These are phyloP conservation scores for Trapa incisa DNA, from an alignment of 345 rosid species.

Conservation along the genomic window DNA sequence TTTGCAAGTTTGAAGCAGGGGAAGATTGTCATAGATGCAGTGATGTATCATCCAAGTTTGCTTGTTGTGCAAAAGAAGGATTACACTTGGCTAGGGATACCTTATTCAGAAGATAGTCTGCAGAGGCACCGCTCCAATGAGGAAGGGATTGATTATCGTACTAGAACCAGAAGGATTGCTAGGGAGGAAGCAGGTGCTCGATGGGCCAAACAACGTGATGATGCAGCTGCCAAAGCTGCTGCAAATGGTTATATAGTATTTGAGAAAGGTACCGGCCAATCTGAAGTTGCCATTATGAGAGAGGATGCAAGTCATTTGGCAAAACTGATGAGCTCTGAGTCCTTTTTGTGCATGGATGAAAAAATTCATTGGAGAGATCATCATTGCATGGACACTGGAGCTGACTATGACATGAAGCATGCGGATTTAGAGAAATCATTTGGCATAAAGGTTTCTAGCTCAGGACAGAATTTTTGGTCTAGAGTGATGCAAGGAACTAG, in stretches of 20 bases:
- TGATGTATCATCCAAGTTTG: constrained; percentile 56
- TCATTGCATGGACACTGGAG: constrained; percentile 67
- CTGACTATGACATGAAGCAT: constrained; percentile 71
- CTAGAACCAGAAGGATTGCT: constrained; percentile 60
- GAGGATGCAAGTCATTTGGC: constrained; percentile 25
- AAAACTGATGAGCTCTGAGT: constrained; percentile 25
- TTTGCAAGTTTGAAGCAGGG: constrained; percentile 86
- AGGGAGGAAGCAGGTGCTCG: constrained; percentile 59
- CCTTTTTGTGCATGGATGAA: constrained; percentile 56
- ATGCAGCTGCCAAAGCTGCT: constrained; percentile 65
- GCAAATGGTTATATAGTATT: constrained; percentile 60
- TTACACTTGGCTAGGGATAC: constrained; percentile 85
- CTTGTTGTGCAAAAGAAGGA: constrained; percentile 80
- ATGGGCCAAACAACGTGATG: constrained; percentile 54
- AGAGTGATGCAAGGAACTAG: constrained; percentile 44
- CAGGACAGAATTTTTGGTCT: constrained; percentile 61
- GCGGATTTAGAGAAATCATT: constrained; percentile 88
- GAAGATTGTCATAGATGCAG: constrained; percentile 78
- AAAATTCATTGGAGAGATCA: constrained; percentile 69
- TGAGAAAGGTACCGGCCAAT: constrained; percentile 25
- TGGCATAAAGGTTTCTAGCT: constrained; percentile 69
- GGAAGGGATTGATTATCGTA: constrained; percentile 92
- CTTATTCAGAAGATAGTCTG: constrained; percentile 42
- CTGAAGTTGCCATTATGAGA: constrained; percentile 26
- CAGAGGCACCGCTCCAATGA: constrained; percentile 56